Percentiles rank a stretch among this genome's conserved stretches.
phyloP scores from a whole-genome alignment of 179 eudicot species.

The Beta macrorhiza region DNA sequence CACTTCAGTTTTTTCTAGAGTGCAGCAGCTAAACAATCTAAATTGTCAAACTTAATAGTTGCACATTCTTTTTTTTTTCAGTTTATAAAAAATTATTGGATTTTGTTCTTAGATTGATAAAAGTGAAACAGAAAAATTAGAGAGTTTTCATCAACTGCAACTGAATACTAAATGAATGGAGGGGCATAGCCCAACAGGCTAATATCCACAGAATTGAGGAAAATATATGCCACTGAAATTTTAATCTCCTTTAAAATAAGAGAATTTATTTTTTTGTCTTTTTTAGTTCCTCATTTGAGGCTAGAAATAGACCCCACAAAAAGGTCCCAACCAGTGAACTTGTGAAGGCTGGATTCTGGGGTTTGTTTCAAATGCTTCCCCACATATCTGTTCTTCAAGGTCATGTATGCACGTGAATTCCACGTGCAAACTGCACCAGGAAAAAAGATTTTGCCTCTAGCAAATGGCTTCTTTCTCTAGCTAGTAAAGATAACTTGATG shows the following conservation, averaged over 20 bases:
- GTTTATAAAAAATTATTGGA: not conserved
- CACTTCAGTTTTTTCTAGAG: constrained; percentile 7
- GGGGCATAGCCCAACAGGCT: constrained; percentile 22
- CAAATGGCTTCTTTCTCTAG: not conserved
- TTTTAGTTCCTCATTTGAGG: constrained; percentile 16
- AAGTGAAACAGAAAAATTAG: not conserved
- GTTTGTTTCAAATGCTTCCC: constrained; percentile 24
- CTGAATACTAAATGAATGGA: constrained; percentile 34
- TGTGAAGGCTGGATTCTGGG: constrained; percentile 17
- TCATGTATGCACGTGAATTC: constrained; percentile 15
- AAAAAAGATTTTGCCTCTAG: constrained; percentile 1
- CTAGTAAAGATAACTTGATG: not conserved
- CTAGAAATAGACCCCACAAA: constrained; percentile 26
- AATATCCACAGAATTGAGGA: constrained; percentile 37
- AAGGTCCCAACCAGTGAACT: constrained; percentile 16
- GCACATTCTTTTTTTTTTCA: not conserved
- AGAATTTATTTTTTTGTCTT: not conserved
- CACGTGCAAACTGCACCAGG: constrained; percentile 5
- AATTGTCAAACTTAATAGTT: constrained; percentile 16
- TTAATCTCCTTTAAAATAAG: not conserved
- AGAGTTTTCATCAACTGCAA: constrained; percentile 13
- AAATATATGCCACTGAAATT: constrained; percentile 37
- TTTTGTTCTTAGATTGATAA: not conserved
- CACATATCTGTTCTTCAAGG: not conserved
- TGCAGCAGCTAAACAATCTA: constrained; percentile 14